Conservation (phyloP, 805 yeast genomes). For the Wickerhamomyces subpelliculosus region DNA sequence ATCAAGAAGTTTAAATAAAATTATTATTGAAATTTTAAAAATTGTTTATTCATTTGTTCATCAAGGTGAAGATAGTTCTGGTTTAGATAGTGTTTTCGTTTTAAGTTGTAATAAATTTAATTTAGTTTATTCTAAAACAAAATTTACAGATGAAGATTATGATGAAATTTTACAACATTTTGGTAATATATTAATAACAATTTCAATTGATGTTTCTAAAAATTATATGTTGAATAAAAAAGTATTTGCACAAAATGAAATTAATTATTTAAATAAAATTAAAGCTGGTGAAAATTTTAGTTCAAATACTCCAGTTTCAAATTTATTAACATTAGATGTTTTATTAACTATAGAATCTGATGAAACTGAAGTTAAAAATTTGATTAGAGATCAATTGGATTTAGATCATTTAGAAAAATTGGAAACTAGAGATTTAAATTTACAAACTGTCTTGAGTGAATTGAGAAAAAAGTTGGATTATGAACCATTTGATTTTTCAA, state of each 20-base stretch:
- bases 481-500: neutral
- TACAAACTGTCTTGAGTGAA: slow-evolving; percentile 4
- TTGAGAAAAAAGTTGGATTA: slow-evolving; percentile 1
- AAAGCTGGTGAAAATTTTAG: neutral
- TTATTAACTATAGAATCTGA: slow-evolving; percentile 26
- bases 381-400: slow-evolving; percentile 10
- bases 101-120: slow-evolving; percentile 22
- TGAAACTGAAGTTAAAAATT: slow-evolving; percentile 18
- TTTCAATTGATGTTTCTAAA: slow-evolving; percentile 13
- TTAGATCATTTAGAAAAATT: slow-evolving; percentile 5
- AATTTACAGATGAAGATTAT: slow-evolving; percentile 9
- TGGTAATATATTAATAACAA: slow-evolving; percentile 21
- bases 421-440: slow-evolving; percentile 12
- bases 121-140: slow-evolving; percentile 11
- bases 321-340: slow-evolving; percentile 11
- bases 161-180: slow-evolving; percentile 21
- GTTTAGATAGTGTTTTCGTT: slow-evolving; percentile 21
- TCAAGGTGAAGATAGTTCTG: slow-evolving; percentile 17
- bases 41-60: slow-evolving; percentile 20
- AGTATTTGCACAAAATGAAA: slow-evolving; percentile 16
- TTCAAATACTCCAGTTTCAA: slow-evolving; percentile 8
- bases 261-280: slow-evolving; percentile 13
- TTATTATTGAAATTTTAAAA: slow-evolving; percentile 22
- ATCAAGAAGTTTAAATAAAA: slow-evolving; percentile 13
- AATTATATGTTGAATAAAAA: slow-evolving; percentile 21